A percentile compares a stretch with the other conserved stretches of the same genome.
These are phyloP conservation scores for Nymphaea thermarum DNA, from an alignment of 164 flowering plant species.

Conservation along the genomic window DNA sequence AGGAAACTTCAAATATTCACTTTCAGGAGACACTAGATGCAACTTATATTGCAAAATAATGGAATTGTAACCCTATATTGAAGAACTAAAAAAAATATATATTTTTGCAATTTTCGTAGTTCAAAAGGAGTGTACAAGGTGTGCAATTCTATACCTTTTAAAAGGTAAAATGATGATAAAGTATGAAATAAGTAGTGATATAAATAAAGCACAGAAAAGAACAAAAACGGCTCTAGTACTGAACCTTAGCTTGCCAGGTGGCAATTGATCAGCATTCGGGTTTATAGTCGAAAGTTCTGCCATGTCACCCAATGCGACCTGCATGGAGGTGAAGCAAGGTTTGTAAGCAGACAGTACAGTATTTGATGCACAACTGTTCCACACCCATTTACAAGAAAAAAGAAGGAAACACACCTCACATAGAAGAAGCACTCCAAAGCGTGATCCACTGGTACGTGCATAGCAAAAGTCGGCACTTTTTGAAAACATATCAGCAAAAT, in stretches of 20 bases:
- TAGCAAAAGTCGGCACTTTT: conserved; percentile 94
- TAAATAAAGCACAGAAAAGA: not conserved
- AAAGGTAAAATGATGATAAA: not conserved
- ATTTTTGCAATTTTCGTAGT: no score
- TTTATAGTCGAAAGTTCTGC: conserved; percentile 49
- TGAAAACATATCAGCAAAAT: conserved; percentile 99
- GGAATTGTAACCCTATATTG: not conserved
- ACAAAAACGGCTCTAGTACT: not conserved
- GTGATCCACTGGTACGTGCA: conserved; percentile 22
- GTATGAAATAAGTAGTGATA: not conserved
- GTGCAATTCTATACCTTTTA: not conserved
- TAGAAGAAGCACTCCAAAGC: conserved; percentile 71
- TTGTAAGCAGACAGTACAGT: not conserved
- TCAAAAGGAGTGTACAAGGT: no score
- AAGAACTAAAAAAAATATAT: not conserved
- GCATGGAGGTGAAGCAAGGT: conserved; percentile 1
- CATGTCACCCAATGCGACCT: conserved; percentile 98
- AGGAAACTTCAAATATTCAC: no score
- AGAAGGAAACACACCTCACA: conserved; percentile 55
- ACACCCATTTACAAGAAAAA: not conserved
- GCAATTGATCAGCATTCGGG: conserved; percentile 66
- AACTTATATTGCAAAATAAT: no score
- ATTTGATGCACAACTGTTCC: not conserved
- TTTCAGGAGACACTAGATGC: no score
- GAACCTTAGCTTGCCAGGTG: conserved; percentile 71